Conservation (phyloP, 164 flowering plant species). For the Annona cherimola region DNA sequence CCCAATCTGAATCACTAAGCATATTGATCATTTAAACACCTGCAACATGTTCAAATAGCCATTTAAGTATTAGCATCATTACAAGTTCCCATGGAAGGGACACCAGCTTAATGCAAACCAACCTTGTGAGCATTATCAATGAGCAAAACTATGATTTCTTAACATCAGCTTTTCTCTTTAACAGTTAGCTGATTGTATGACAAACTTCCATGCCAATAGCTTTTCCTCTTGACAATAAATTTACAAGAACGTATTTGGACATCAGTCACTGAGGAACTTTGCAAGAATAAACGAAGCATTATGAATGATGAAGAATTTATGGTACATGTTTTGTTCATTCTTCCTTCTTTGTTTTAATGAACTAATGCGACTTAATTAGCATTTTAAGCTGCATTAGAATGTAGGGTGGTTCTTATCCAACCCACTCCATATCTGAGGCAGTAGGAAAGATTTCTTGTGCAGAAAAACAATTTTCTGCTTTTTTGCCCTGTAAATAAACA, state of each 20-base stretch:
- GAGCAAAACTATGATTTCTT: constrained; percentile 1
- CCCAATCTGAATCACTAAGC: constrained; percentile 64
- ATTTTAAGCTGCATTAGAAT: not conserved
- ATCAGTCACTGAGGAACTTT: not conserved
- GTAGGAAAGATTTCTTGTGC: not conserved
- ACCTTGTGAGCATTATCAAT: not conserved
- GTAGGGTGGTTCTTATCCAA: not conserved
- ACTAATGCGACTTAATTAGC: not conserved
- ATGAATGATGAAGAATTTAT: not conserved
- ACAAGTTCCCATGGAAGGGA: not conserved
- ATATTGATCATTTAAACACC: constrained; percentile 37
- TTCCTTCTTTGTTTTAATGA: too few relatives aligned
- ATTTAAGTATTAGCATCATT: not conserved
- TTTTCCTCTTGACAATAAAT: not conserved
- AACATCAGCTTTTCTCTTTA: not conserved
- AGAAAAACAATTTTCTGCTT: not conserved
- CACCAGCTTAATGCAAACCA: not conserved
- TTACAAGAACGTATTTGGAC: not conserved
- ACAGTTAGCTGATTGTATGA: constrained; percentile 6
- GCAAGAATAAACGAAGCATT: not conserved
- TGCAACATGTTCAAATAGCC: not conserved
- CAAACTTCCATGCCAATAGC: not conserved
- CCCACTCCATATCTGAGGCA: not conserved
- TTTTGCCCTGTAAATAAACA: too few relatives aligned
- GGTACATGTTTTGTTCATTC: not conserved